These are phyloP conservation scores for Aegle marmelos DNA, from an alignment of 345 rosid genomes.

Conservation along the genomic window DNA sequence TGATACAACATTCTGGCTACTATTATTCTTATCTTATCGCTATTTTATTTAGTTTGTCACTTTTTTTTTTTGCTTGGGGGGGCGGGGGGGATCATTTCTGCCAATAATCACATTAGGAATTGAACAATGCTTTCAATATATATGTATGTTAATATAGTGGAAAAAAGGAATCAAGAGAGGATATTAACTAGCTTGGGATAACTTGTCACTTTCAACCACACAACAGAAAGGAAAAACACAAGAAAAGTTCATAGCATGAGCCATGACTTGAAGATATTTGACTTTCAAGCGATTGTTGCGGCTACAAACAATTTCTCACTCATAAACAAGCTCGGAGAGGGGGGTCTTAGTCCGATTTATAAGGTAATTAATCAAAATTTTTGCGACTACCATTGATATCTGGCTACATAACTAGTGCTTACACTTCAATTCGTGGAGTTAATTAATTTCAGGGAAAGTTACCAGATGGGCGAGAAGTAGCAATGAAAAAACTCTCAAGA, in stretches of 20 bases:
- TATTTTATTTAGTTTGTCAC: too few relatives aligned
- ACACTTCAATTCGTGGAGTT: background rate
- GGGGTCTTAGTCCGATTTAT: background rate
- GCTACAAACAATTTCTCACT: background rate
- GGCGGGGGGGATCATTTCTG: too few relatives aligned
- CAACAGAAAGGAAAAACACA: background rate
- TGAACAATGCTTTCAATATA: background rate
- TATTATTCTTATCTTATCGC: too few relatives aligned
- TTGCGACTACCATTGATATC: background rate
- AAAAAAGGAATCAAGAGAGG: background rate
- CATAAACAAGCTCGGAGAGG: background rate
- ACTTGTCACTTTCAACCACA: background rate
- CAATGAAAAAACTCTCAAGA: conserved; percentile 2
- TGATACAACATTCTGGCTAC: background rate
- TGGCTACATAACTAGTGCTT: background rate
- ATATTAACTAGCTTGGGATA: background rate
- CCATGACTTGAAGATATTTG: background rate
- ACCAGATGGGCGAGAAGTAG: background rate
- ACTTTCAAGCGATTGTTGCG: conserved; percentile 5
- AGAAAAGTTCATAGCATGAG: background rate
- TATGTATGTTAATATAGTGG: background rate
- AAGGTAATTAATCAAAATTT: conserved; percentile 6
- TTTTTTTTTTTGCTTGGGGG: too few relatives aligned
- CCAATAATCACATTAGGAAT: background rate
- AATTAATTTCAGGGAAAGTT: background rate